A percentile compares a stretch with the other conserved stretches of the same genome.
Conservation (phyloP, 768 basidiomycete genomes). For the Baorangia bicolor region DNA sequence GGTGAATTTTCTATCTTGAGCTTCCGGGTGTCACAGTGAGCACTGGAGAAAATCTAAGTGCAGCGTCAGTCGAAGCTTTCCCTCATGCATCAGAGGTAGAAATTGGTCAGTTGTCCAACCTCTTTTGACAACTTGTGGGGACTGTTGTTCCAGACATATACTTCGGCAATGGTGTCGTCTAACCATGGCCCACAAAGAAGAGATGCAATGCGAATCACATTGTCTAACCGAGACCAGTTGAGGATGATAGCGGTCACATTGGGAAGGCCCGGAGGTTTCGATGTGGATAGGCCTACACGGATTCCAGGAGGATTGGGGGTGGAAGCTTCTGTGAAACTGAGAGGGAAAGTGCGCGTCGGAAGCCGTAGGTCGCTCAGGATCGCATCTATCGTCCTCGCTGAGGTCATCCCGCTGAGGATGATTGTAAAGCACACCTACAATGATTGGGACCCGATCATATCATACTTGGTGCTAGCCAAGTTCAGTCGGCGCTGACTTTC, state of each 20-base stretch:
- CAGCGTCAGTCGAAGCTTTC: background rate
- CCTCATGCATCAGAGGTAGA: background rate
- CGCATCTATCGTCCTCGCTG: conserved; percentile 2
- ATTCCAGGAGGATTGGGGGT: background rate
- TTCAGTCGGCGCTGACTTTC: background rate
- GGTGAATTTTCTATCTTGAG: conserved; percentile 58
- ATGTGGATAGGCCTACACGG: conserved; percentile 13
- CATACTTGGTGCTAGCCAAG: background rate
- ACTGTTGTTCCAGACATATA: conserved; percentile 67
- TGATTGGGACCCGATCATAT: background rate
- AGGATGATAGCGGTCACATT: conserved; percentile 58
- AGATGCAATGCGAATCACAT: conserved; percentile 55
- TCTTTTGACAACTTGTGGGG: conserved; percentile 40
- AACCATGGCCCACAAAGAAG: conserved; percentile 49
- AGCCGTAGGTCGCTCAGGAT: conserved; percentile 15
- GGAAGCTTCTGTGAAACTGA: conserved; percentile 14
- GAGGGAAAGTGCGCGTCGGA: conserved; percentile 14
- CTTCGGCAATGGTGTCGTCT: conserved; percentile 43
- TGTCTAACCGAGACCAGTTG: conserved; percentile 67
- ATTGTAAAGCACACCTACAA: background rate
- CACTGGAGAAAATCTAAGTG: conserved; percentile 40
- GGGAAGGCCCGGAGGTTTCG: conserved; percentile 18
- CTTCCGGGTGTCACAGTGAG: conserved; percentile 42
- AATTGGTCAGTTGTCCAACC: conserved; percentile 33
- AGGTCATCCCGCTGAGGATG: conserved; percentile 1